Base-by-base conservation (phyloP, 257 asterid genomes). In the Rauvolfia tetraphylla region DNA sequence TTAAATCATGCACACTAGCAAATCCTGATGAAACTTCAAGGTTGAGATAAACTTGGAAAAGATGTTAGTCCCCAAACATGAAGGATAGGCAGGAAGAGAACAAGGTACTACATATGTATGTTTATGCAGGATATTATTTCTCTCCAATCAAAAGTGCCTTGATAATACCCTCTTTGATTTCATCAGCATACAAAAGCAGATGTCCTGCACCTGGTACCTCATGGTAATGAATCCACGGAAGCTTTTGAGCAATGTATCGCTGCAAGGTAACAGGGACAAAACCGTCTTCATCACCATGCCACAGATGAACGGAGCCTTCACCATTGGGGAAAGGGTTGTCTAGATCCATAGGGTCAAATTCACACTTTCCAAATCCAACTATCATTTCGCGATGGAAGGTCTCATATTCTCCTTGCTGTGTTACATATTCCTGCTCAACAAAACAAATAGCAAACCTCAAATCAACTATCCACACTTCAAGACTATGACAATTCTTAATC, bases 251-350 rank as follows among this genome's bases (percentile, higher is more conserved):
- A 57, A 92, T 87, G 84, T 74, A 88, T 0, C 88, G 85, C 75
- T 92, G 97, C 78, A 92, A 85, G 7, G 82, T 62, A 51, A 86
- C 85, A 0, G 95, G 96, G 76, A 92, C 96, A 31, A 92, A 33
- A 4, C 90, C 92, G 57, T 92, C 97, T 31, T 92, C 96, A 67
- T 66, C 77, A 1, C 97, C 97, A 0, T 92, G 97, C 95, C 97
- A 90, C 65, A 92, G 42, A 76, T 92, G 95, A 36, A 89, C 89
- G 1, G 90, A 83, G 31, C 87, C 93, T 83, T 88, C 83, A 9
- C 85, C 69, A 29, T 81, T 42, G 1, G 34, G 49, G 68, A 83
- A 89, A 17, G 95, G 93, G 78, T 90, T 78, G 18, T 86, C 78
- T 33, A 92, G 84, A 31, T 85, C 78, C 96, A 90, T 88, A 0